Percentiles rank a stretch among this genome's conserved stretches.
phyloP scores from a whole-genome alignment of 2,329 filamentous ascomycete species.

The Xylariaceae sp. region DNA sequence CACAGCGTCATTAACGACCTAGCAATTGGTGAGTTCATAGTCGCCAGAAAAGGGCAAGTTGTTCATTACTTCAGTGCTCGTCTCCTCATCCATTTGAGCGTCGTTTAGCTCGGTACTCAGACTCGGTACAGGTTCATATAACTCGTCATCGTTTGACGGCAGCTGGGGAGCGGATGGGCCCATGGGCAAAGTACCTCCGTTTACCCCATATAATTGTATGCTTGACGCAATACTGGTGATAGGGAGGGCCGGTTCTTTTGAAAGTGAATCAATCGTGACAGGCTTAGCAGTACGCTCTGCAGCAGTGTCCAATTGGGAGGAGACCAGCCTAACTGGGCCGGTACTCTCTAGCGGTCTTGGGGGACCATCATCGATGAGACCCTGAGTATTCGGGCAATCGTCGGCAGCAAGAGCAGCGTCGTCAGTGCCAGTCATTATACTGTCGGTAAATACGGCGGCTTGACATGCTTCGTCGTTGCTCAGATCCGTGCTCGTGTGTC shows the following conservation, averaged over 20 bases:
- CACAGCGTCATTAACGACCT: conserved; percentile 21
- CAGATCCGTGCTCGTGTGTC: background rate
- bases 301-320: background rate
- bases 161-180: conserved; percentile 14
- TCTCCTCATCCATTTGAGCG: conserved; percentile 8
- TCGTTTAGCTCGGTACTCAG: conserved; percentile 21
- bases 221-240: background rate
- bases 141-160: conserved; percentile 22
- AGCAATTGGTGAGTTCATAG: conserved; percentile 12
- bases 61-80: conserved; percentile 22
- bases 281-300: background rate
- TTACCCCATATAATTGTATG: conserved; percentile 9
- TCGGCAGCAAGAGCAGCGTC: background rate
- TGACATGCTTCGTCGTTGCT: conserved; percentile 14
- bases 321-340: background rate
- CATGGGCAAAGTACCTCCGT: conserved; percentile 20
- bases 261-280: background rate
- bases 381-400: background rate
- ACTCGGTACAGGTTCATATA: conserved; percentile 20
- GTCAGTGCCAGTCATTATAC: conserved; percentile 7
- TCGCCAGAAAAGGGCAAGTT: background rate
- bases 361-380: background rate
- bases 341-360: background rate
- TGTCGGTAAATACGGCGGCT: conserved; percentile 11
- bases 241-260: background rate